Evolutionary conservation across 2,329 filamentous ascomycete genomes (phyloP).

Genomic region (Aspergillus fumigatiaffinis): DNA sequence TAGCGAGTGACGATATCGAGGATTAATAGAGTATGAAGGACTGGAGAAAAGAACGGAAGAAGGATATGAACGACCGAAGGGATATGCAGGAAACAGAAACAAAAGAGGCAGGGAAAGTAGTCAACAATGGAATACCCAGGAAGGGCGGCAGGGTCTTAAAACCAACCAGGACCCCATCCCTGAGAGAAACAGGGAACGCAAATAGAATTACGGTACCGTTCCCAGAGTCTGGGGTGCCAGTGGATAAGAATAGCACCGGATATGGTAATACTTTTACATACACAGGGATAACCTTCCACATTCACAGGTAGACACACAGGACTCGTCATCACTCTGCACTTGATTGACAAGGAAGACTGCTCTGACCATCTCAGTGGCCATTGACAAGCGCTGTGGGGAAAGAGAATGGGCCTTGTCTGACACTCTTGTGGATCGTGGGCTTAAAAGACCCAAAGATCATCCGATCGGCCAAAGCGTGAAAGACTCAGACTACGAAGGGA

Average conservation of each 20-base stretch:
- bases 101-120: slow-evolving; percentile 3
- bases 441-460: background rate
- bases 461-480: background rate
- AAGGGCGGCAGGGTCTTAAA: background rate
- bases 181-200: background rate
- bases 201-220: background rate
- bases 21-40: slow-evolving; percentile 18
- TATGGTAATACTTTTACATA: background rate
- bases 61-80: background rate
- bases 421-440: background rate
- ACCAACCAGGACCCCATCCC: background rate
- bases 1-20: slow-evolving; percentile 23
- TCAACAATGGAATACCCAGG: background rate
- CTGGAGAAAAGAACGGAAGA: slow-evolving; percentile 17
- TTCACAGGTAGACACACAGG: background rate
- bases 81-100: background rate
- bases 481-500: background rate
- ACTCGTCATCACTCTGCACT: background rate
- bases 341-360: background rate
- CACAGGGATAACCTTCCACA: background rate
- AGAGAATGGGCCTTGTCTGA: background rate
- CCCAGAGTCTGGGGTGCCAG: background rate
- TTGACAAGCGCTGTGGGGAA: background rate
- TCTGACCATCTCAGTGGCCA: background rate
- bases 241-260: background rate